phyloP scores from a whole-genome alignment of 2,329 filamentous ascomycete genomes.

The Aspergillus udagawae region DNA sequence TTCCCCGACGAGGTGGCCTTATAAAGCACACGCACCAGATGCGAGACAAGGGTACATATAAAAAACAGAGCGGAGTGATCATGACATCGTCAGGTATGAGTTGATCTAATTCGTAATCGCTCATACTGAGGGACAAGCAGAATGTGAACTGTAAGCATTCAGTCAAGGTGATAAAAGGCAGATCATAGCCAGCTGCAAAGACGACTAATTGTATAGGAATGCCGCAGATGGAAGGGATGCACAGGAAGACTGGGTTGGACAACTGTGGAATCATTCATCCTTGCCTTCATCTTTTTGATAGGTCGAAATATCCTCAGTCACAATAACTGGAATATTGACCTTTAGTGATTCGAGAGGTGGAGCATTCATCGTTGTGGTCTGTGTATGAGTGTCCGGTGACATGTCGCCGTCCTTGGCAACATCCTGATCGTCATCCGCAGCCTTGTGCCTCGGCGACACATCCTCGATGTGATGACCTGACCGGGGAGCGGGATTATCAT shows the following conservation, averaged over 20 bases:
- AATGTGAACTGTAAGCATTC: not conserved
- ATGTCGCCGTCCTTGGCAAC: not conserved
- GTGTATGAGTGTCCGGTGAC: not conserved
- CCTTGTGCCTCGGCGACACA: not conserved
- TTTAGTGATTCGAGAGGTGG: not conserved
- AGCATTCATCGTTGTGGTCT: not conserved
- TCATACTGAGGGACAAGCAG: not conserved
- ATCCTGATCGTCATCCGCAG: not conserved
- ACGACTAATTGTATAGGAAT: not conserved
- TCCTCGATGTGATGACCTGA: not conserved
- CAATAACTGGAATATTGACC: conserved; percentile 15
- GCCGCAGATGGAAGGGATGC: not conserved
- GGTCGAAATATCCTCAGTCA: conserved; percentile 10
- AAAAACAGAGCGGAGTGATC: not conserved
- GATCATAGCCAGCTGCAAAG: not conserved
- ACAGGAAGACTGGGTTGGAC: not conserved
- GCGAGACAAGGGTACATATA: not conserved
- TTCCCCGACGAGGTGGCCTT: not conserved
- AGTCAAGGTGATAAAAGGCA: not conserved
- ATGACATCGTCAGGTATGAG: not conserved
- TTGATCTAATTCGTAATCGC: not conserved
- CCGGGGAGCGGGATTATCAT: conserved; percentile 3
- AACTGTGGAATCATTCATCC: not conserved
- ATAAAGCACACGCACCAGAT: not conserved
- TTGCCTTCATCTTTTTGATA: not conserved